Conservation (phyloP, 805 yeast genomes). For the Ogataea paraovalis region DNA sequence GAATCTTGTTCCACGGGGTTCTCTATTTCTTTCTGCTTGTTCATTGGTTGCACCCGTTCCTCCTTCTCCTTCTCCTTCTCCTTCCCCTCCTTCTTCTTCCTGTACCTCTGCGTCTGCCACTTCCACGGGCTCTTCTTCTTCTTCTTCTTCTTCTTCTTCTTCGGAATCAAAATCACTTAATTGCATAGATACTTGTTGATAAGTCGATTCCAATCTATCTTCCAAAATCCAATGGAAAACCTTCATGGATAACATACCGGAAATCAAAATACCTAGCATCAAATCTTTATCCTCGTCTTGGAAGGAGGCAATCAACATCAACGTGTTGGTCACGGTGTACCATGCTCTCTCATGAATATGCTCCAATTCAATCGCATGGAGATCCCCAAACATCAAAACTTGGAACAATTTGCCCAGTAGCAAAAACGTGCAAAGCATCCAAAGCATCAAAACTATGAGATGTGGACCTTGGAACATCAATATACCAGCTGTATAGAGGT, state of each 20-base stretch:
- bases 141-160: background rate
- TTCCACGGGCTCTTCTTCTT: background rate
- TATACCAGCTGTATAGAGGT: slow-evolving; percentile 45
- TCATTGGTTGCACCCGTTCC: background rate
- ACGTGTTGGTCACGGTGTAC: slow-evolving; percentile 57
- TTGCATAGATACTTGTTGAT: slow-evolving; percentile 37
- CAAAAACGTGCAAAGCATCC: slow-evolving; percentile 35
- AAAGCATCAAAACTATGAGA: slow-evolving; percentile 38
- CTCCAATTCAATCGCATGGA: slow-evolving; percentile 72
- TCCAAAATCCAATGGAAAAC: slow-evolving; percentile 73
- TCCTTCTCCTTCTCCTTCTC: background rate
- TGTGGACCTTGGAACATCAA: slow-evolving; percentile 49
- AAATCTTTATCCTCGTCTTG: slow-evolving; percentile 40
- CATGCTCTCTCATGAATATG: slow-evolving; percentile 65
- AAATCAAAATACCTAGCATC: slow-evolving; percentile 35
- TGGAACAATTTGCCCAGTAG: slow-evolving; percentile 47
- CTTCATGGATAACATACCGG: slow-evolving; percentile 47
- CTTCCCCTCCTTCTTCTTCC: background rate
- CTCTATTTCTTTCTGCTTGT: too few species aligned
- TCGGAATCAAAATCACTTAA: slow-evolving; percentile 16
- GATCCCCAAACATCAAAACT: slow-evolving; percentile 61
- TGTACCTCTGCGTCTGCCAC: too few species aligned
- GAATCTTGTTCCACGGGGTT: slow-evolving; percentile 10
- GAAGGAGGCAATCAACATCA: slow-evolving; percentile 54
- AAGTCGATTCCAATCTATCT: slow-evolving; percentile 43